phyloP scores from a whole-genome alignment of 305 asterid genomes.

The Fraxinus paxiana region DNA sequence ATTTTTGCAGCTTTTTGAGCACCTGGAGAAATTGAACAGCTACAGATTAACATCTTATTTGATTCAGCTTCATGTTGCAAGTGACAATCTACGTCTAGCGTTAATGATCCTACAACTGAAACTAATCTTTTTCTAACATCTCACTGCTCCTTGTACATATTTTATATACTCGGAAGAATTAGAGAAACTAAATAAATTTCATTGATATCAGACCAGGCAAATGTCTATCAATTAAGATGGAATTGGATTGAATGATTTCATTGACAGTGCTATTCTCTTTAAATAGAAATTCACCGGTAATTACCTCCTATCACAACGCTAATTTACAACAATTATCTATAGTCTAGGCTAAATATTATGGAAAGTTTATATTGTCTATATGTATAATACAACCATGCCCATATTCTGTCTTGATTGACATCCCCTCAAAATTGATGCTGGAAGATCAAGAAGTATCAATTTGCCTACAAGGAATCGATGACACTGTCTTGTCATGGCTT shows the following conservation, averaged over 20 bases:
- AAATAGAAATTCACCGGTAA: not conserved
- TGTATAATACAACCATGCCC: not conserved
- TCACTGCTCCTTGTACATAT: not conserved
- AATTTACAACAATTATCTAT: not conserved
- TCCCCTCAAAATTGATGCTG: not conserved
- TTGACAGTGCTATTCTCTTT: not conserved
- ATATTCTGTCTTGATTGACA: not conserved
- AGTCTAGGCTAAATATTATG: not conserved
- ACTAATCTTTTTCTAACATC: not conserved
- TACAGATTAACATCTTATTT: conserved; percentile 1
- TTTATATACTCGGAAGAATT: not conserved
- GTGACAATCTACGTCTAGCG: not conserved
- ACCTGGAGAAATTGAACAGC: conserved; percentile 46
- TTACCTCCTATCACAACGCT: not conserved
- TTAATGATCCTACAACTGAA: not conserved
- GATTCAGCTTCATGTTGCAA: conserved; percentile 19
- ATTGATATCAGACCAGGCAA: not conserved
- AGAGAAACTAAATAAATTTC: not conserved
- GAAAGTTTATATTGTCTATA: not conserved
- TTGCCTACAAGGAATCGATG: not conserved
- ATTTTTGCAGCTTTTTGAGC: conserved; percentile 91
- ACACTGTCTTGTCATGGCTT: not conserved
- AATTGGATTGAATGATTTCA: not conserved
- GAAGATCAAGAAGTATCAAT: not conserved
- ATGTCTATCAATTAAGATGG: not conserved